Evolutionary conservation across 2,329 filamentous ascomycete species (phyloP).

Genomic region (Pezicula neosporulosa): DNA sequence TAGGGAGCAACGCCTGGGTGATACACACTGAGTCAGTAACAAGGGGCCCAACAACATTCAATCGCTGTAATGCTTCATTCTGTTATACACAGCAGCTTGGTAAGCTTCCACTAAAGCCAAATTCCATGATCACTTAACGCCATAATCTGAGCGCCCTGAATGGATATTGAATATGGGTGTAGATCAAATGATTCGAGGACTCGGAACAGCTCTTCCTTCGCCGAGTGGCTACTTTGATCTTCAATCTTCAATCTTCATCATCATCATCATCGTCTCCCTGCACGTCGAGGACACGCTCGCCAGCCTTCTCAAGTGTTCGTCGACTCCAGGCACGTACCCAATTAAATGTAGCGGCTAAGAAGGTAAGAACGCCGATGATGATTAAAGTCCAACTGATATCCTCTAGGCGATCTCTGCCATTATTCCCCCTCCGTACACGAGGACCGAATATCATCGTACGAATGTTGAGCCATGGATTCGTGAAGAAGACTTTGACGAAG

Average conservation of each 20-base stretch:
- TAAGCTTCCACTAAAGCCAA: too few species aligned
- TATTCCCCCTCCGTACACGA: constrained; percentile 49
- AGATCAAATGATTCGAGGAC: not conserved
- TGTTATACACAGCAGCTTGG: too few species aligned
- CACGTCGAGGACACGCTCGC: constrained; percentile 82
- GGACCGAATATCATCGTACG: constrained; percentile 55
- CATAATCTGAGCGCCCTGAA: too few species aligned
- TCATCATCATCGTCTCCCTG: constrained; percentile 55
- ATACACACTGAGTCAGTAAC: too few species aligned
- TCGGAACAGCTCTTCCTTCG: not conserved
- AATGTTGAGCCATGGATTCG: constrained; percentile 53
- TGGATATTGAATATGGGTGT: not conserved
- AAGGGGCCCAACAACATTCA: too few species aligned
- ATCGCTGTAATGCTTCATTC: too few species aligned
- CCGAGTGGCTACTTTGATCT: not conserved
- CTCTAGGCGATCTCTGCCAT: constrained; percentile 71
- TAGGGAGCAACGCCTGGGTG: too few species aligned
- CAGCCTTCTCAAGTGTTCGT: constrained; percentile 69
- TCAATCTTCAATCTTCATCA: constrained; percentile 38
- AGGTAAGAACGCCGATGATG: constrained; percentile 74
- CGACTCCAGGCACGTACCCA: constrained; percentile 71
- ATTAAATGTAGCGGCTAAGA: constrained; percentile 78
- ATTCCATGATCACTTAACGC: too few species aligned
- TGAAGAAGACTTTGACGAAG: constrained; percentile 75
- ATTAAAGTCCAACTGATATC: constrained; percentile 79